These are phyloP conservation scores for Tulasnella sp. DNA, from an alignment of 768 basidiomycete genomes.

Conservation along the genomic window DNA sequence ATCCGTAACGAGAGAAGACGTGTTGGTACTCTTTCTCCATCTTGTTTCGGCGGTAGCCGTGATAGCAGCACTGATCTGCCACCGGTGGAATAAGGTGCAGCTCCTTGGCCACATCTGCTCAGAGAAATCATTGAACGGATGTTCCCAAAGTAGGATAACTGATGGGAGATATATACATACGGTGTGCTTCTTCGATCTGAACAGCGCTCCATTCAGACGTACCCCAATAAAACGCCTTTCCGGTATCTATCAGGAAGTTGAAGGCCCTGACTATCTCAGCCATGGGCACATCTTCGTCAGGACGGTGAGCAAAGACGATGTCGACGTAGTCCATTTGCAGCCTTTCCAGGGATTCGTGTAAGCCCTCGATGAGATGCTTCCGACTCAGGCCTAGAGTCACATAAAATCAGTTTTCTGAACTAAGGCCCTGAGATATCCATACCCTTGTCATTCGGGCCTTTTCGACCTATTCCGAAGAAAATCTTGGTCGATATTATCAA, in stretches of 20 bases:
- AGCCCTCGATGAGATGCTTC: conserved; percentile 65
- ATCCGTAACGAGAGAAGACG: conserved; percentile 32
- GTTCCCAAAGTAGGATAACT: neutral
- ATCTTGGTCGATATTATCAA: conserved; percentile 74
- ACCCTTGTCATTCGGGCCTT: conserved; percentile 53
- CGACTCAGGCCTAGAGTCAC: neutral
- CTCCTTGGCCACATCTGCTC: conserved; percentile 60
- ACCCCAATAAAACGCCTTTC: conserved; percentile 63
- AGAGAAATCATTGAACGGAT: neutral
- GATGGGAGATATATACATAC: conserved; percentile 40
- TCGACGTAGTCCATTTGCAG: conserved; percentile 74
- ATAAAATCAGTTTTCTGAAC: neutral
- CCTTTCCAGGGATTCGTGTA: conserved; percentile 60
- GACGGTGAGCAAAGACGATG: conserved; percentile 66
- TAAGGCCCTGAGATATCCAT: no score
- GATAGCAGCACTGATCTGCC: conserved; percentile 72
- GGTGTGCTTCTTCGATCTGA: conserved; percentile 63
- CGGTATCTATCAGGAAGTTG: conserved; percentile 69
- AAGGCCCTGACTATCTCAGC: conserved; percentile 77
- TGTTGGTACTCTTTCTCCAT: conserved; percentile 75
- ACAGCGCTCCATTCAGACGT: conserved; percentile 75
- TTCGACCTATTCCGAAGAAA: conserved; percentile 59
- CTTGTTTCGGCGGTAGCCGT: conserved; percentile 38
- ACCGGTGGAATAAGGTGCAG: conserved; percentile 66
- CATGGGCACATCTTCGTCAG: conserved; percentile 42